These are phyloP conservation scores for Amanita fuliginea DNA, from an alignment of 768 basidiomycete genomes.

Conservation along the genomic window DNA sequence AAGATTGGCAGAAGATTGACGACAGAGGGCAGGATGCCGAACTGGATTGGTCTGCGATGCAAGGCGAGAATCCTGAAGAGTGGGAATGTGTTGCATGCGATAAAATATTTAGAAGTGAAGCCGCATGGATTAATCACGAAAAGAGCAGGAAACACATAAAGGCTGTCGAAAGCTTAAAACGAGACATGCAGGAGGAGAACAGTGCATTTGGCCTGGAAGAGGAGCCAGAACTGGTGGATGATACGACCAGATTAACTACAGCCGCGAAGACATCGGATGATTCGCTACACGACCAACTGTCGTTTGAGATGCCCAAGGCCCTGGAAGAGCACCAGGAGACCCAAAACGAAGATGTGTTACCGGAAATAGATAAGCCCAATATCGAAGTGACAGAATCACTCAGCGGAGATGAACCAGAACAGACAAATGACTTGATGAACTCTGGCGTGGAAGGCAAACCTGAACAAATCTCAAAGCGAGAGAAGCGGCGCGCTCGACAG, in stretches of 20 bases:
- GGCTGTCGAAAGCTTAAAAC: conserved; percentile 69
- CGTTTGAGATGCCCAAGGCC: neutral
- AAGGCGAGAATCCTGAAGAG: conserved; percentile 63
- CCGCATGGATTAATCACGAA: conserved; percentile 95
- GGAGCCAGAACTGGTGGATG: conserved; percentile 8
- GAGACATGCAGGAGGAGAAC: conserved; percentile 70
- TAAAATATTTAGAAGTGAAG: conserved; percentile 84
- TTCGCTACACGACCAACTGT: neutral
- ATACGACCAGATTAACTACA: too few relatives aligned
- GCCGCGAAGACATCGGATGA: neutral
- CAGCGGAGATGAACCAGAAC: neutral
- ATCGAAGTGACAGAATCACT: neutral
- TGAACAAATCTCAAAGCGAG: conserved; percentile 52
- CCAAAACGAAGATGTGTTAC: neutral
- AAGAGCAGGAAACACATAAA: conserved; percentile 89
- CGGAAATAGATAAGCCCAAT: neutral
- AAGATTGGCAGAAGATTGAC: conserved; percentile 79
- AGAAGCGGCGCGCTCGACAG: conserved; percentile 71
- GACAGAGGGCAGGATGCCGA: conserved; percentile 37
- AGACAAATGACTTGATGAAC: conserved; percentile 1
- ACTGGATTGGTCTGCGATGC: conserved; percentile 65
- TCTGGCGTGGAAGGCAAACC: conserved; percentile 4
- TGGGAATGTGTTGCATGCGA: conserved; percentile 95
- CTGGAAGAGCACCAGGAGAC: neutral
- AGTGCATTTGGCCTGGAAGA: conserved; percentile 47